Conservation (phyloP, 176 grass and related monocot genomes). For the Musa itinerans region DNA sequence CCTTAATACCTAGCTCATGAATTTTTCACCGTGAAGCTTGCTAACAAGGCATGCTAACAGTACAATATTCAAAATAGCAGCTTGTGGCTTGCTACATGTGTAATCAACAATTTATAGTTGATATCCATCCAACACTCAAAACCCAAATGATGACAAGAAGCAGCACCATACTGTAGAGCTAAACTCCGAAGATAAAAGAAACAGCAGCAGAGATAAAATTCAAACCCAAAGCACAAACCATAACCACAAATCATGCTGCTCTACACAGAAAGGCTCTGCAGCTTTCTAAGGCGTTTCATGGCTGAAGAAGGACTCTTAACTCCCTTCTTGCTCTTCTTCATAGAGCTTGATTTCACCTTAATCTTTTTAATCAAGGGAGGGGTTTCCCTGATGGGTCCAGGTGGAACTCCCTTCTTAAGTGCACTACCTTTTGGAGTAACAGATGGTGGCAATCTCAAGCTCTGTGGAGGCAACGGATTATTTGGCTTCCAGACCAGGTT, state of each 20-base stretch:
- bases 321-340: constrained; percentile 55
- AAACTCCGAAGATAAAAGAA: constrained; percentile 33
- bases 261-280: constrained; percentile 63
- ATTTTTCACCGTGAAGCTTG: not conserved
- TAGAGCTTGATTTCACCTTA: constrained; percentile 61
- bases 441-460: constrained; percentile 81
- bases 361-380: constrained; percentile 36
- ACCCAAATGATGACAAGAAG: not conserved
- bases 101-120: not conserved
- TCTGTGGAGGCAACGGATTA: constrained; percentile 69
- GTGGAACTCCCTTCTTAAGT: constrained; percentile 75
- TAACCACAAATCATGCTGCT: constrained; percentile 1
- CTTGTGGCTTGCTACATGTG: not conserved
- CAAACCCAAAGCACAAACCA: constrained; percentile 20
- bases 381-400: constrained; percentile 67
- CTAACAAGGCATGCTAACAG: not conserved
- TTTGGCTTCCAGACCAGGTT: constrained; percentile 91
- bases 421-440: constrained; percentile 89
- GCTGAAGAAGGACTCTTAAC: constrained; percentile 39
- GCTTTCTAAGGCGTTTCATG: constrained; percentile 67
- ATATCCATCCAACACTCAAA: not conserved
- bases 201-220: constrained; percentile 26
- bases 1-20: not conserved
- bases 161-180: constrained; percentile 27
- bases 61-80: not conserved